Base-by-base conservation (phyloP, 164 flowering plant species). In the Taxillus chinensis region DNA sequence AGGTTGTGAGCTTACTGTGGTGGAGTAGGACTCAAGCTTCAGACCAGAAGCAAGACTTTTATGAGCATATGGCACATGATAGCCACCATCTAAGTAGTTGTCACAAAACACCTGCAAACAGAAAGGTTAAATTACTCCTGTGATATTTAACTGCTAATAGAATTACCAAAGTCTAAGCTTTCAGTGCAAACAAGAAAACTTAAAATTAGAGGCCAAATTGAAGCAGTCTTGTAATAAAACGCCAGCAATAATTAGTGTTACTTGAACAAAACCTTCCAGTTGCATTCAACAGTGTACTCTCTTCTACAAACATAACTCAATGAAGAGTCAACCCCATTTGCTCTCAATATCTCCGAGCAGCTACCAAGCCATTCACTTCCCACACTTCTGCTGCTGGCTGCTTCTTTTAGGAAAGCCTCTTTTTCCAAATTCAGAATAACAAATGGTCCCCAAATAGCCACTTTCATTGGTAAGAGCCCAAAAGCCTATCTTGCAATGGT, bases 21-120 rank as follows among this genome's bases (percentile, higher is more conserved):
- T 86, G 17, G 88, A 73, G 72, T 90, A 93, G 38, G 96, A 82
- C 7, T 85, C 83, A 55, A 90, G 89, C 38, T 84, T 65, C 48
- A 93, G 95, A 63, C 85, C 90, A 70, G 92, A 86, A 50, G 95
- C 90, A 63, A 88, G 90, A 69, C 81, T 80, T 77, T 76, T 86
- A 73, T 90, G 97, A 50, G 97, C 98, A 79, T 83, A 93, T 41
- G 96, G 96, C 5, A 90, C 97, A 79, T 90, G 96, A 69, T 92
- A 89, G 27, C 95, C 96, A 27, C 93, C 96, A 79, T 92, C 95
- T 60, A 92, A 79, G 69, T 89, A 89, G 77, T 92, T 89, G 77
- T 92, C 96, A 69, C 92, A 87, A 66, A 86, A 90, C 2, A 92
- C 96, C 98, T 92, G 76, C 63, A 69, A 61, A 39, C 45, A 60